Evolutionary conservation across 1,139 yeast genomes (phyloP).

Genomic region (Hansenula sp.): DNA sequence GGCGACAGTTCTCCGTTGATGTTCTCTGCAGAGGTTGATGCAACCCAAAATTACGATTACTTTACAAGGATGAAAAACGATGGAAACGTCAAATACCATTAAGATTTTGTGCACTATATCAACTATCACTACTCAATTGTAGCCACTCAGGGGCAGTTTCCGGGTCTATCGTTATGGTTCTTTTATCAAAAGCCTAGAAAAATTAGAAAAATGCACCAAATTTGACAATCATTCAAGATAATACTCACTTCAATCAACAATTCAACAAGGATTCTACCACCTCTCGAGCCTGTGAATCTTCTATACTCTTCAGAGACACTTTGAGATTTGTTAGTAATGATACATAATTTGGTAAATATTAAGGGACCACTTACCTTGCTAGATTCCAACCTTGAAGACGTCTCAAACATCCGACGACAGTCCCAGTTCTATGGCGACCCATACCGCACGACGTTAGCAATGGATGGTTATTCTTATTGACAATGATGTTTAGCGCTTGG

Average conservation of each 20-base stretch:
- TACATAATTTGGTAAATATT: too few relatives aligned
- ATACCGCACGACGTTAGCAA: slow-evolving; percentile 90
- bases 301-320: slow-evolving; percentile 91
- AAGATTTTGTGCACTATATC: background rate
- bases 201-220: background rate
- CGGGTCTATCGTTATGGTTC: slow-evolving; percentile 46
- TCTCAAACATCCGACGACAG: slow-evolving; percentile 89
- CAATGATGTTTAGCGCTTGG: slow-evolving; percentile 72
- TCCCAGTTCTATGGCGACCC: slow-evolving; percentile 97
- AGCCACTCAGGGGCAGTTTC: slow-evolving; percentile 49
- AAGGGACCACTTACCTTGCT: slow-evolving; percentile 49
- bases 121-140: background rate
- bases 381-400: slow-evolving; percentile 93
- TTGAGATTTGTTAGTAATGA: slow-evolving; percentile 9
- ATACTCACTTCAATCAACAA: slow-evolving; percentile 64
- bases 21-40: too few relatives aligned
- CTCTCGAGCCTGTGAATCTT: slow-evolving; percentile 87
- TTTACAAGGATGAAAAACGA: too few relatives aligned
- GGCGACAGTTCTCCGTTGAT: too few relatives aligned
- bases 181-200: slow-evolving; percentile 50
- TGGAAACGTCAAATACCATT: too few relatives aligned
- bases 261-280: slow-evolving; percentile 90
- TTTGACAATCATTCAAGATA: background rate
- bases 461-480: slow-evolving; percentile 73
- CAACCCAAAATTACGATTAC: too few relatives aligned